A percentile compares a stretch with the other conserved stretches of the same genome.
Conservation (phyloP, 345 rosid species). For the Populus davidiana region DNA sequence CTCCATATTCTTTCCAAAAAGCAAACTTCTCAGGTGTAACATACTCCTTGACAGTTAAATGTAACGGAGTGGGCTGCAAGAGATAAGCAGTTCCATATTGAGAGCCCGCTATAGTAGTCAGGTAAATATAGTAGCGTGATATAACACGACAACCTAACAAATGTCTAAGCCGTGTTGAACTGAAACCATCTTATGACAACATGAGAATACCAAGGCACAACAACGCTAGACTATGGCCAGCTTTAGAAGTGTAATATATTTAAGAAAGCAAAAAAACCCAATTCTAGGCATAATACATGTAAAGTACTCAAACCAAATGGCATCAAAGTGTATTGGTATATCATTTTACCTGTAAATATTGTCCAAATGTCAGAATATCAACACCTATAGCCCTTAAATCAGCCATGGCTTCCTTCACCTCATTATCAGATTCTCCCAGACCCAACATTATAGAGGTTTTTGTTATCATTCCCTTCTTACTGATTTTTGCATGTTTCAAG, state of each 20-base stretch:
- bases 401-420: constrained; percentile 78
- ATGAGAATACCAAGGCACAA: neutral
- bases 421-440: constrained; percentile 91
- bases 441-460: constrained; percentile 98
- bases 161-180: neutral
- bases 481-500: constrained; percentile 76
- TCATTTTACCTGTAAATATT: constrained; percentile 78
- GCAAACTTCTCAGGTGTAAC: constrained; percentile 90
- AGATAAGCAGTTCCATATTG: neutral
- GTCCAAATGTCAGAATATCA: constrained; percentile 93
- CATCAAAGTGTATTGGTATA: neutral
- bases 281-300: neutral
- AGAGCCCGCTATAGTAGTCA: neutral
- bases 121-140: neutral
- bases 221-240: neutral
- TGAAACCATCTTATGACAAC: constrained; percentile 3
- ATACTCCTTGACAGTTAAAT: constrained; percentile 92
- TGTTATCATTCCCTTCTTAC: constrained; percentile 82
- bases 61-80: constrained; percentile 92
- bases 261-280: neutral
- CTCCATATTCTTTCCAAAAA: constrained; percentile 94
- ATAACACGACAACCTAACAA: neutral
- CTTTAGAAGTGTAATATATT: neutral
- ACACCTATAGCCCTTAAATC: constrained; percentile 89
- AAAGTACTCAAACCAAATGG: neutral